A percentile compares a stretch with the other conserved stretches of the same genome.
phyloP scores from a whole-genome alignment of 805 yeast genomes.

The Yarrowia divulgata region DNA sequence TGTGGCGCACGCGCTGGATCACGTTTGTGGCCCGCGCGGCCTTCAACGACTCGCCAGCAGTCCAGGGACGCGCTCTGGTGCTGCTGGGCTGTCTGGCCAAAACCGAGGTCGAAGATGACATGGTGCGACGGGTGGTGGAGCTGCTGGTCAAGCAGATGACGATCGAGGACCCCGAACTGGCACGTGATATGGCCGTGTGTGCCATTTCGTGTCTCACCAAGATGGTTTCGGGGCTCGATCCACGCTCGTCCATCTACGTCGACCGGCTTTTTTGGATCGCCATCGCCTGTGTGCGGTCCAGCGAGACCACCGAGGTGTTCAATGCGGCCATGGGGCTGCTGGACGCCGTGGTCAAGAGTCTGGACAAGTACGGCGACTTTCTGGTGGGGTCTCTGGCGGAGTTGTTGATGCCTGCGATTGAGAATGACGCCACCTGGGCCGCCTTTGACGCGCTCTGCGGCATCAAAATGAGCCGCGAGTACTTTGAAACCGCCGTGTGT shows the following conservation, averaged over 20 bases:
- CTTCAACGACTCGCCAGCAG: slow-evolving; percentile 59
- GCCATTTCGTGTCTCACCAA: slow-evolving; percentile 57
- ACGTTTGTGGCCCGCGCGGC: slow-evolving; percentile 43
- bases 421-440: slow-evolving; percentile 42
- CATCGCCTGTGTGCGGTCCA: slow-evolving; percentile 40
- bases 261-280: slow-evolving; percentile 60
- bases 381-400: slow-evolving; percentile 41
- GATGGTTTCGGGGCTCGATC: slow-evolving; percentile 58
- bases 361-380: slow-evolving; percentile 45
- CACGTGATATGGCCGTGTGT: slow-evolving; percentile 52
- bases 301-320: slow-evolving; percentile 42
- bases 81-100: slow-evolving; percentile 73
- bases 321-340: slow-evolving; percentile 43
- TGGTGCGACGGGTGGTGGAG: slow-evolving; percentile 52
- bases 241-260: slow-evolving; percentile 54
- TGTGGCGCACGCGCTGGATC: slow-evolving; percentile 46
- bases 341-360: slow-evolving; percentile 42
- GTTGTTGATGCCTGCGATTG: slow-evolving; percentile 39
- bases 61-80: slow-evolving; percentile 55
- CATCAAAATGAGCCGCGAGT: slow-evolving; percentile 42
- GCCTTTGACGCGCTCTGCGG: slow-evolving; percentile 40
- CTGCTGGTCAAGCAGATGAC: slow-evolving; percentile 41
- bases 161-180: slow-evolving; percentile 47
- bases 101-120: slow-evolving; percentile 66
- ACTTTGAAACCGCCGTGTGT: slow-evolving; percentile 45